A percentile compares a stretch with the other conserved stretches of the same genome.
These are phyloP conservation scores for Corylus avellana DNA, from an alignment of 306 rosid species.

Conservation along the genomic window DNA sequence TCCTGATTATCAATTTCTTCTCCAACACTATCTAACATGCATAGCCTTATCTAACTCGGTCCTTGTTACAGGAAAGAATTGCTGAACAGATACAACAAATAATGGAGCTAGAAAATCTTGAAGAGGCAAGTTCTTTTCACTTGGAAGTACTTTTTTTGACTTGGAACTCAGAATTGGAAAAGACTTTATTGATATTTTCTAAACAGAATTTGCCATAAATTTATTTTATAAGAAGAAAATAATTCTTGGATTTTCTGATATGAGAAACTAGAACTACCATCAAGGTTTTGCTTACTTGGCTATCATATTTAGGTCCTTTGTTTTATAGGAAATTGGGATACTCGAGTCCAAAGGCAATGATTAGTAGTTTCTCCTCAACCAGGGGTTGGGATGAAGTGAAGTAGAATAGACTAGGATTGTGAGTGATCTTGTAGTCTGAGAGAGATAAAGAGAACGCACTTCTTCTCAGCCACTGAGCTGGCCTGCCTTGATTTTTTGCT, in stretches of 20 bases:
- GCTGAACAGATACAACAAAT: slow-evolving; percentile 87
- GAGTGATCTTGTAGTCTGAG: background rate
- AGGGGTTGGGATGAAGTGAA: too few relatives aligned
- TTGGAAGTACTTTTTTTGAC: slow-evolving; percentile 21
- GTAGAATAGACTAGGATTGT: background rate
- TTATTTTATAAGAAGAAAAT: background rate
- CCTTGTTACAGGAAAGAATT: slow-evolving; percentile 68
- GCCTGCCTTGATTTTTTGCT: background rate
- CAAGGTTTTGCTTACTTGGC: background rate
- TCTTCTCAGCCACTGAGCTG: background rate
- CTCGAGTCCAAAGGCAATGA: background rate
- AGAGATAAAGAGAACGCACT: background rate
- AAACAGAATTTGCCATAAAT: too few relatives aligned
- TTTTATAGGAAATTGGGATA: background rate
- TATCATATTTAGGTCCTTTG: background rate
- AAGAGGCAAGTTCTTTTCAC: slow-evolving; percentile 61
- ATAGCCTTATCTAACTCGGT: slow-evolving; percentile 10
- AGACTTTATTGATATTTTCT: background rate
- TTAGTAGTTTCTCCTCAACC: background rate
- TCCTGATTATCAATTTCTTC: slow-evolving; percentile 16
- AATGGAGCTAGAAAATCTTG: slow-evolving; percentile 94
- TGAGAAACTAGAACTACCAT: background rate
- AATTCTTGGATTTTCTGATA: slow-evolving; percentile 8
- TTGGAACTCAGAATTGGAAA: slow-evolving; percentile 9
- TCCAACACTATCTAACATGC: slow-evolving; percentile 19